These are phyloP conservation scores for Colletotrichum nymphaeae DNA, from an alignment of 2,329 filamentous ascomycete genomes.

Conservation along the genomic window DNA sequence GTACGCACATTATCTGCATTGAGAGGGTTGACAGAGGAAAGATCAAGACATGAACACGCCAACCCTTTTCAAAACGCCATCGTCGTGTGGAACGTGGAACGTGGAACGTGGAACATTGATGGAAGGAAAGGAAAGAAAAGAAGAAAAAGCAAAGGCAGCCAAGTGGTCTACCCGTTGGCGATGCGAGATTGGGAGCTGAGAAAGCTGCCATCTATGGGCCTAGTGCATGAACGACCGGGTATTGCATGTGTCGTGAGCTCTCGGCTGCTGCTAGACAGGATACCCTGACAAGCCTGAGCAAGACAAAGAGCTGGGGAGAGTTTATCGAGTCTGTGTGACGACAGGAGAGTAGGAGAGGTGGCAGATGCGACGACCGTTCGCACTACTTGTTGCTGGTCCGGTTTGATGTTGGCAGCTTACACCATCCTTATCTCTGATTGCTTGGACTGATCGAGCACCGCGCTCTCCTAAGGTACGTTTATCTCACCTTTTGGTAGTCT, in stretches of 20 bases:
- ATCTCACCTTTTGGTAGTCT: neutral
- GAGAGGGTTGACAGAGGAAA: slow-evolving; percentile 7
- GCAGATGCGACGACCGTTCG: slow-evolving; percentile 1
- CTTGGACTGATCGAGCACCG: neutral
- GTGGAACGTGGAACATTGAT: neutral
- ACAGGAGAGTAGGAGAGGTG: neutral
- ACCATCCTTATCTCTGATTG: neutral
- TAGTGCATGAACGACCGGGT: slow-evolving; percentile 9
- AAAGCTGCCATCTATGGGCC: neutral
- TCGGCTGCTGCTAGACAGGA: neutral
- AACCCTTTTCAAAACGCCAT: neutral
- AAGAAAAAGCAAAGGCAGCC: neutral
- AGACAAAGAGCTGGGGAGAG: neutral
- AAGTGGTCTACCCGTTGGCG: neutral
- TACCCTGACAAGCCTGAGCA: neutral
- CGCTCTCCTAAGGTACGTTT: neutral
- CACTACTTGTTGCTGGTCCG: slow-evolving; percentile 15
- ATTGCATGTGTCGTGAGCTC: slow-evolving; percentile 8
- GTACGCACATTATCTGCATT: neutral
- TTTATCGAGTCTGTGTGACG: neutral
- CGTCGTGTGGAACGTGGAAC: neutral
- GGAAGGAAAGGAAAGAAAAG: neutral
- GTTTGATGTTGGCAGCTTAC: slow-evolving; percentile 14
- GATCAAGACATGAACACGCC: neutral
- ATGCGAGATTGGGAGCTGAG: neutral